Percentiles rank a stretch among this genome's conserved stretches.
These are phyloP conservation scores for Nakataea oryzae DNA, from an alignment of 2,329 filamentous ascomycete genomes.

Conservation along the genomic window DNA sequence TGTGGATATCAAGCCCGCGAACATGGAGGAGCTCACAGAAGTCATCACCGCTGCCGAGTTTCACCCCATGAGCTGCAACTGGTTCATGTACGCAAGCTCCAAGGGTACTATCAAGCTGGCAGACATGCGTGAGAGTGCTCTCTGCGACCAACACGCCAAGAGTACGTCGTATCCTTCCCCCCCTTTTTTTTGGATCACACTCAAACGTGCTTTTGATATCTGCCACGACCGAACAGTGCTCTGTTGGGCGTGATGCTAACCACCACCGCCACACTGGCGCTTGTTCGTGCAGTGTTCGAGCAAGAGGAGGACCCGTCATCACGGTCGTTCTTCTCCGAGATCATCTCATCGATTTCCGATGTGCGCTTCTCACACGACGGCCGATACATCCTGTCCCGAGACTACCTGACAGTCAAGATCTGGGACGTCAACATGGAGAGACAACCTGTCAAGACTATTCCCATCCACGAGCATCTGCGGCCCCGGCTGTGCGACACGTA, in stretches of 20 bases:
- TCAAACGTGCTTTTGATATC: background rate
- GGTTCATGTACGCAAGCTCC: slow-evolving; percentile 99
- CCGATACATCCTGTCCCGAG: slow-evolving; percentile 91
- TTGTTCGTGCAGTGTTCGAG: slow-evolving; percentile 66
- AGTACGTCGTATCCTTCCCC: slow-evolving; percentile 42
- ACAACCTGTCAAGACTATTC: slow-evolving; percentile 95
- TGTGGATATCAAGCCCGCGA: slow-evolving; percentile 98
- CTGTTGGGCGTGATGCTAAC: background rate
- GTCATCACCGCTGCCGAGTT: slow-evolving; percentile 98
- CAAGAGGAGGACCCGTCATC: slow-evolving; percentile 96
- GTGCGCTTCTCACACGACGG: slow-evolving; percentile 96
- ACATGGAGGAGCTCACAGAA: slow-evolving; percentile 99
- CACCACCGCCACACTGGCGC: too few species aligned
- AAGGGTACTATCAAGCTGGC: slow-evolving; percentile 98
- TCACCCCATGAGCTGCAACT: slow-evolving; percentile 94
- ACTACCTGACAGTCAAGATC: slow-evolving; percentile 98
- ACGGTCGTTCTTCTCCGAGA: slow-evolving; percentile 98
- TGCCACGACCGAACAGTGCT: background rate
- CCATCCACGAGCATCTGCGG: slow-evolving; percentile 93
- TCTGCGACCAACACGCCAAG: slow-evolving; percentile 94
- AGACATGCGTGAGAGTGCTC: slow-evolving; percentile 93
- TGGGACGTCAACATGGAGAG: slow-evolving; percentile 99
- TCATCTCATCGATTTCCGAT: slow-evolving; percentile 98
- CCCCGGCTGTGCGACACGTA: slow-evolving; percentile 95
- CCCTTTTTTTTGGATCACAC: background rate